Percentiles rank a stretch among this genome's conserved stretches.
These are phyloP conservation scores for Nelumbo lutea DNA, from an alignment of 164 flowering plant genomes.

Conservation along the genomic window DNA sequence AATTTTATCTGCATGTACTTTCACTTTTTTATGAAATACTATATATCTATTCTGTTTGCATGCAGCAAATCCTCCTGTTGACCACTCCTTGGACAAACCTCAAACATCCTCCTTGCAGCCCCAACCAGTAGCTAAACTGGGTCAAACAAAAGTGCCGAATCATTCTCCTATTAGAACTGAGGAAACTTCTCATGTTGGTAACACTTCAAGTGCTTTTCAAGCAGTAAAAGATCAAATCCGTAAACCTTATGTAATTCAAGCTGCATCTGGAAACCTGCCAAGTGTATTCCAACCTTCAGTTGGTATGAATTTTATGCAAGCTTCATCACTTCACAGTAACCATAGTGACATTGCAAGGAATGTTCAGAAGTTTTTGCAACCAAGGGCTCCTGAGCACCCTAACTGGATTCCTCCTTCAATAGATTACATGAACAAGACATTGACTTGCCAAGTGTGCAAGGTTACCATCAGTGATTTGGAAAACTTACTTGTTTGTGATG, in stretches of 20 bases:
- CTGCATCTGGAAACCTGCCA: slow-evolving; percentile 30
- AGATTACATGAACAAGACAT: slow-evolving; percentile 80
- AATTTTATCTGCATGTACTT: no score
- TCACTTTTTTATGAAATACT: no score
- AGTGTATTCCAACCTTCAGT: slow-evolving; percentile 43
- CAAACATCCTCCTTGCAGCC: slow-evolving; percentile 45
- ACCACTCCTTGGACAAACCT: slow-evolving; percentile 32
- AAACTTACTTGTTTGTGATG: slow-evolving; percentile 79
- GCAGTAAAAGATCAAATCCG: slow-evolving; percentile 35
- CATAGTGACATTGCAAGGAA: slow-evolving; percentile 67
- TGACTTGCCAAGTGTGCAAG: slow-evolving; percentile 77
- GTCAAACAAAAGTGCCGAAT: slow-evolving; percentile 34
- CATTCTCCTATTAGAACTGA: slow-evolving; percentile 32
- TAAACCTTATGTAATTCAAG: slow-evolving; percentile 39
- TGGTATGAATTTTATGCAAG: slow-evolving; percentile 30
- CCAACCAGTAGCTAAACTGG: slow-evolving; percentile 35
- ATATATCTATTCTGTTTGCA: background rate
- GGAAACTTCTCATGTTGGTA: slow-evolving; percentile 26
- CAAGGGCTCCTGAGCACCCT: slow-evolving; percentile 48
- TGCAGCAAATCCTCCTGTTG: slow-evolving; percentile 53
- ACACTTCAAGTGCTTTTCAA: slow-evolving; percentile 33
- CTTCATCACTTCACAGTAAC: slow-evolving; percentile 30
- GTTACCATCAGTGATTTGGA: slow-evolving; percentile 54
- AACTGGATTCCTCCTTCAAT: slow-evolving; percentile 84
- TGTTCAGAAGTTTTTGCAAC: slow-evolving; percentile 70